Evolutionary conservation across 495 filamentous ascomycete genomes (phyloP), one percentile per base, ranked within the genome.

Genomic region (Podospora bellae-mahoneyi): DNA sequence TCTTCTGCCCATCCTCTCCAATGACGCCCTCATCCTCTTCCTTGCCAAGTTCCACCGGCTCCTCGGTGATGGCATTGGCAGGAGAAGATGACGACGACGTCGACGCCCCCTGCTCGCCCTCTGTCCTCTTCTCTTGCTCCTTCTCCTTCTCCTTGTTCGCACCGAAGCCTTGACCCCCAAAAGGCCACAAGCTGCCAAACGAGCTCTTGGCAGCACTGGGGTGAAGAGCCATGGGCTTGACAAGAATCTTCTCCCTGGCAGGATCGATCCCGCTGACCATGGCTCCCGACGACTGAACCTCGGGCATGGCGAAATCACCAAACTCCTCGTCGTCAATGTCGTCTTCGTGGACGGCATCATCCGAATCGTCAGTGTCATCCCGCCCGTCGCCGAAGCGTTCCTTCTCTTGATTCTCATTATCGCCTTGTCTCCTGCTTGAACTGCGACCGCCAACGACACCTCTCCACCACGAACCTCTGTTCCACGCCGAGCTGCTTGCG

Each of bases 291-390:
- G 53, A 4, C 18, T 76, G 76, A 16, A 78, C 81, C 71, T 84
- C 82, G 62, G 81, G 78, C 80, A 84, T 83, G 73, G 82, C 82
- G 69, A 84, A 84, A 65, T 84, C 83, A 16, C 82, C 82, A 71
- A 83, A 84, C 67, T 84, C 82, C 61, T 83, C 82, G 44, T 84
- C 81, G 7, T 82, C 82, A 3, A 81, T 79, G 7, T 82, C 81
- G 23, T 82, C 81, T 19, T 79, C 78, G 16, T 78, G 77, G 23
- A 64, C 70, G 10, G n/a, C 61, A 5, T 64, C 68, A 61, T 72
- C 70, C 1, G 74, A 76, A 0, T 74, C 75, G 63, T 82, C 80
- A 23, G 76, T 79, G 60, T 82, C 81, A 54, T 82, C 82, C 39
- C 81, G 74, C 7, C 81, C 82, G 59, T 84, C 81, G 5, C 81